Base-by-base conservation (phyloP, 1,284 basidiomycete species). In the Mycosarcoma mackinlayi region DNA sequence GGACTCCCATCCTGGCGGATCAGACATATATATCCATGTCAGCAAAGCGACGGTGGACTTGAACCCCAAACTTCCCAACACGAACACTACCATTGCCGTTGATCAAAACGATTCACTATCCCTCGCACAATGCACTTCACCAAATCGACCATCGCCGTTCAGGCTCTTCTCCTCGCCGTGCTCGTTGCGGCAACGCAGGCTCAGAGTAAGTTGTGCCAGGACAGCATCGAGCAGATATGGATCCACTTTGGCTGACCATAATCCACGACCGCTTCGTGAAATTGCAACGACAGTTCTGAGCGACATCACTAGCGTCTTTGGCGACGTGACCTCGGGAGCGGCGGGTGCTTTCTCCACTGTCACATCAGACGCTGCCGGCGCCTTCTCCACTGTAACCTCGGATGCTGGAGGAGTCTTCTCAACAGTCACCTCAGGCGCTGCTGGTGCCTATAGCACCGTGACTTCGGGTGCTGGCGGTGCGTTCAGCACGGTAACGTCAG, bases 41-140 rank as follows among this genome's bases (percentile, higher is more conserved):
- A n/a, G n/a, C n/a, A n/a, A n/a, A n/a, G n/a, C n/a, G n/a, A n/a
- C n/a, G n/a, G n/a, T n/a, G n/a, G n/a, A n/a, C n/a, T n/a, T n/a
- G n/a, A n/a, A n/a, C n/a, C n/a, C n/a, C n/a, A n/a, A n/a, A n/a
- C n/a, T n/a, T n/a, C n/a, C n/a, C n/a, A n/a, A n/a, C n/a, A n/a
- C n/a, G n/a, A n/a, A n/a, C n/a, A n/a, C n/a, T n/a, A n/a, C n/a
- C n/a, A n/a, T n/a, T n/a, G n/a, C n/a, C n/a, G n/a, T n/a, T n/a
- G n/a, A n/a, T n/a, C n/a, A n/a, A n/a, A n/a, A n/a, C n/a, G n/a
- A n/a, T n/a, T n/a, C n/a, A n/a, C n/a, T n/a, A n/a, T n/a, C n/a
- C n/a, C n/a, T n/a, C n/a, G n/a, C 39, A 63, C 1, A 24, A 69
- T 69, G 60, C 60, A 69, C 44, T 56, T 63, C 60, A 35, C 33